These are phyloP conservation scores for Crucihimalaya himalaica DNA, from an alignment of 345 rosid species.

Conservation along the genomic window DNA sequence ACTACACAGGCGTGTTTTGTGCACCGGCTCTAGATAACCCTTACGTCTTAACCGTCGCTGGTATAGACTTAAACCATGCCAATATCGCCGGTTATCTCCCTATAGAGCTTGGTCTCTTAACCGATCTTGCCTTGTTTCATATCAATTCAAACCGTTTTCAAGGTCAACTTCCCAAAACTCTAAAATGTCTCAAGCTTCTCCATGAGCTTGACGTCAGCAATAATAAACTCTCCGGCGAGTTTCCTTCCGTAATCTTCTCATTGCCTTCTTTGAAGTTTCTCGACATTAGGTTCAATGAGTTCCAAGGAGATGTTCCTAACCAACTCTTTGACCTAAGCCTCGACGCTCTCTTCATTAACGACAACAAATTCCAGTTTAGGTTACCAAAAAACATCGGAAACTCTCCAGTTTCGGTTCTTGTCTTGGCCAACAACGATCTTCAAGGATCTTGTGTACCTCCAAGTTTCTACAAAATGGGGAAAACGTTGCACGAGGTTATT, in stretches of 20 bases:
- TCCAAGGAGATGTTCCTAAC: conserved; percentile 59
- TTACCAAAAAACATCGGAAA: conserved; percentile 74
- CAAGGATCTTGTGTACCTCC: conserved; percentile 65
- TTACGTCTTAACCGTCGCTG: conserved; percentile 63
- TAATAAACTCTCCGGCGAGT: conserved; percentile 63
- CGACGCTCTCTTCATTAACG: conserved; percentile 81
- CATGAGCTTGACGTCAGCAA: conserved; percentile 79
- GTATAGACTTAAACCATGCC: conserved; percentile 81
- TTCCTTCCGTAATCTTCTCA: conserved; percentile 60
- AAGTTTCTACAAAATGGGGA: conserved; percentile 64
- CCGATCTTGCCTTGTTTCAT: conserved; percentile 78
- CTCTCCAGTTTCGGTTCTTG: conserved; percentile 76
- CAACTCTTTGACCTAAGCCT: conserved; percentile 65
- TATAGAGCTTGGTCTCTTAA: conserved; percentile 67
- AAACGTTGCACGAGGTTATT: conserved; percentile 56
- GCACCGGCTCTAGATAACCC: conserved; percentile 68
- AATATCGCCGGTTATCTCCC: conserved; percentile 68
- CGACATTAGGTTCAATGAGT: conserved; percentile 70
- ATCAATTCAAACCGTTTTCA: conserved; percentile 71
- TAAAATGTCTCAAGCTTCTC: conserved; percentile 52
- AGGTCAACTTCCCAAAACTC: conserved; percentile 58
- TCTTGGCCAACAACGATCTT: conserved; percentile 70
- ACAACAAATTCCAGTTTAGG: conserved; percentile 69
- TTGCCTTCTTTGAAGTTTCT: conserved; percentile 77
- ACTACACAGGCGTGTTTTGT: conserved; percentile 82